Evolutionary conservation across 129 eudicot species (phyloP).

Genomic region (Artemisia argyi): DNA sequence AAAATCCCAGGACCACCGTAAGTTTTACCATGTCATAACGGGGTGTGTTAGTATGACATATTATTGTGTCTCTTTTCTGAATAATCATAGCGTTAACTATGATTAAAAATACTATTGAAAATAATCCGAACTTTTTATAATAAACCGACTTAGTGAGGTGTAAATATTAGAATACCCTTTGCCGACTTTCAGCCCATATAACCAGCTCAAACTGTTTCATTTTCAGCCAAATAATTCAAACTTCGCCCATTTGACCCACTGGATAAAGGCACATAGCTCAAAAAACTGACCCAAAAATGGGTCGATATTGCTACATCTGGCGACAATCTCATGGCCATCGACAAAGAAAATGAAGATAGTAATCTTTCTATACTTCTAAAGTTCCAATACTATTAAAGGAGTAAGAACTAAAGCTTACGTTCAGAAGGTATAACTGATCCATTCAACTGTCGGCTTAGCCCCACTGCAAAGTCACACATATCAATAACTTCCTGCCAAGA

Average conservation of each 20-base stretch:
- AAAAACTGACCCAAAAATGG: not conserved
- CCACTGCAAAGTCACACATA: constrained; percentile 99
- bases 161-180: constrained; percentile 2
- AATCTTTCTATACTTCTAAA: constrained; percentile 8
- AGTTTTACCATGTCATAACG: not conserved
- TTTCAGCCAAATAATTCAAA: not conserved
- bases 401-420: constrained; percentile 49
- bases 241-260: not conserved
- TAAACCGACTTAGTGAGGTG: not conserved
- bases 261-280: not conserved
- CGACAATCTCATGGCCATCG: not conserved
- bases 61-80: too few species aligned
- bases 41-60: too few species aligned
- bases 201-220: not conserved
- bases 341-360: not conserved
- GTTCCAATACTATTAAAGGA: constrained; percentile 1
- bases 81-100: too few species aligned
- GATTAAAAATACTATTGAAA: not conserved
- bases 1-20: not conserved
- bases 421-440: constrained; percentile 96
- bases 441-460: constrained; percentile 92
- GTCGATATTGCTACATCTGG: constrained; percentile 3
- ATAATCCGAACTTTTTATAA: not conserved
- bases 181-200: not conserved
- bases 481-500: constrained; percentile 88